Evolutionary conservation across 345 rosid species (phyloP).

Genomic region (Salix arbutifolia): DNA sequence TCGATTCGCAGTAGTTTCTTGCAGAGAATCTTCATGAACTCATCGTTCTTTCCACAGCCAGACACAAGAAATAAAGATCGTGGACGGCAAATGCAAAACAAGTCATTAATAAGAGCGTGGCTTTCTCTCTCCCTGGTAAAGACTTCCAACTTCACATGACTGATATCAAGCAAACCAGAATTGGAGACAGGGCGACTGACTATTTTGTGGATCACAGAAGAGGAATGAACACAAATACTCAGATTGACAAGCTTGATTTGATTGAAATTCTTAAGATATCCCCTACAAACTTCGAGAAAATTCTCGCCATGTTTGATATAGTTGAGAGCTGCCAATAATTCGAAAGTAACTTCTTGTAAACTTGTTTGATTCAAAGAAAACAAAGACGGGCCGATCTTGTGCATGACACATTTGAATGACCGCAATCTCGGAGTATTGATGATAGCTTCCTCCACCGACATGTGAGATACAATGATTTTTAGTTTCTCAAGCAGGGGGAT

Average conservation of each 20-base stretch:
- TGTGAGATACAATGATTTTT: background rate
- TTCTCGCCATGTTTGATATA: background rate
- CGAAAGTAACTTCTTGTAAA: background rate
- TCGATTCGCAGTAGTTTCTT: too few species aligned
- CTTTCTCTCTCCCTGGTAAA: background rate
- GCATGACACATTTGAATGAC: background rate
- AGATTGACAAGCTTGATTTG: background rate
- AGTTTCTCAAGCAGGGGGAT: background rate
- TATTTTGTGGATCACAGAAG: background rate
- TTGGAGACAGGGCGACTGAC: too few species aligned
- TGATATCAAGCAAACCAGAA: background rate
- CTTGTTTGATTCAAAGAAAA: background rate
- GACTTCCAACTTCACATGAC: background rate
- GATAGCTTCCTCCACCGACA: background rate
- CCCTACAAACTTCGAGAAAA: background rate
- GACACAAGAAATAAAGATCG: background rate
- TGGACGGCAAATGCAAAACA: background rate
- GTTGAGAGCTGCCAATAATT: background rate
- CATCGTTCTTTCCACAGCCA: background rate
- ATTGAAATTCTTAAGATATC: background rate
- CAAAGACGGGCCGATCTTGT: background rate
- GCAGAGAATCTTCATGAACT: background rate
- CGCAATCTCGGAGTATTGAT: background rate
- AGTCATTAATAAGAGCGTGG: background rate
- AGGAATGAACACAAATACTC: background rate